These are phyloP conservation scores for Eucalyptus tenuipes DNA, from an alignment of 345 rosid species.

Conservation along the genomic window DNA sequence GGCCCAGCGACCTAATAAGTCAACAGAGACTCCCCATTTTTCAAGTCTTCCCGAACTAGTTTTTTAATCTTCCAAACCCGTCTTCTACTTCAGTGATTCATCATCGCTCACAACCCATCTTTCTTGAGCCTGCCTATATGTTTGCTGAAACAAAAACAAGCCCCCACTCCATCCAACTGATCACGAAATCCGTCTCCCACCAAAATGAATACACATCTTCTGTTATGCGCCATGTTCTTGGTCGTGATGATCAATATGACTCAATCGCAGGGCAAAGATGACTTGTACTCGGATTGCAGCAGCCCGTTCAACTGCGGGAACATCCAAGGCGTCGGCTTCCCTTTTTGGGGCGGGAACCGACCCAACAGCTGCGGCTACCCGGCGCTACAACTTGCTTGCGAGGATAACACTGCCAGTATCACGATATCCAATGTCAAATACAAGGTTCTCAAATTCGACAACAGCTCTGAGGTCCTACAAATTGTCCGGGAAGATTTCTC, in stretches of 20 bases:
- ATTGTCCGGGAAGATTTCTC: slow-evolving; percentile 6
- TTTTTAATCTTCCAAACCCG: background rate
- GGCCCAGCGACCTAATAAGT: background rate
- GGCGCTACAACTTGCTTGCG: slow-evolving; percentile 3
- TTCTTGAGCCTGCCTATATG: background rate
- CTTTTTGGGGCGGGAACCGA: slow-evolving; percentile 16
- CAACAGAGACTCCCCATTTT: background rate
- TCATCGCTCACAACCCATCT: background rate
- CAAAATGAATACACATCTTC: background rate
- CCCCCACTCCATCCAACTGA: background rate
- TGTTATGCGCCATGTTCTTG: background rate
- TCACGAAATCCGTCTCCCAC: background rate
- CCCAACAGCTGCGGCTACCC: slow-evolving; percentile 6
- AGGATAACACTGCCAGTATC: background rate
- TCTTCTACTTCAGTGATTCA: background rate
- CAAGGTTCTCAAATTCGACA: background rate
- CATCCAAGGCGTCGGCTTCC: slow-evolving; percentile 1
- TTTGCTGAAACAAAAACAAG: background rate
- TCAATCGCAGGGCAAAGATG: background rate
- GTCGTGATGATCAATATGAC: background rate
- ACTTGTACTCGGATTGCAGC: background rate
- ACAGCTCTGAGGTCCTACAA: background rate
- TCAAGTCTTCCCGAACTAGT: background rate
- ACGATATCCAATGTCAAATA: slow-evolving; percentile 3
- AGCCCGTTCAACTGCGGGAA: slow-evolving; percentile 7